Base-by-base conservation (phyloP, 2,329 filamentous ascomycete species). In the Plectosphaerella plurivora region DNA sequence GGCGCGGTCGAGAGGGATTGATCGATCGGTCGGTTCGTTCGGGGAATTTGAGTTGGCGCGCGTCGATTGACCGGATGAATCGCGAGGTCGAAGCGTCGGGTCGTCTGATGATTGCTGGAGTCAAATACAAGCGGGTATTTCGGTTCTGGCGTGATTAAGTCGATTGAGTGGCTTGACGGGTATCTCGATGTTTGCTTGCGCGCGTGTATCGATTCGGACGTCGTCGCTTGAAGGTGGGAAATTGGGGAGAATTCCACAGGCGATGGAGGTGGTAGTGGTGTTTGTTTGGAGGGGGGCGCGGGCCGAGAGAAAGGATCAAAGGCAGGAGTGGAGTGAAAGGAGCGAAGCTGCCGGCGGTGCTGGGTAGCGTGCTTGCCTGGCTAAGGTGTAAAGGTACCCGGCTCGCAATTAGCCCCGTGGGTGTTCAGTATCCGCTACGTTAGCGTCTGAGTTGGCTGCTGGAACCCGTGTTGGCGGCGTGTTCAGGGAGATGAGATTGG, bases 401-500 rank as follows among this genome's bases (percentile, higher is more conserved):
- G 28, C 28, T 33, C 28, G 28, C 11, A 10, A 3, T 33, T 33
- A 33, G 28, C 28, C 28, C 28, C 28, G 28, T 33, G 22, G 3
- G 28, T 33, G 28, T 8, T 33, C 28, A 33, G 28, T 33, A n/a
- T n/a, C n/a, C n/a, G 28, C 28, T 22, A 22, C 3, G 22, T 33
- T 33, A 33, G 28, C 28, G 28, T 33, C 28, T 33, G 28, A 33
- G 28, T 12, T 33, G 28, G 28, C 28, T 33, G 28, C 28, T 33
- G 28, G 28, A 33, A 33, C 28, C 28, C 28, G 28, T 33, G 28
- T 33, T 33, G 28, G 28, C 8, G 28, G 28, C 35, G 47, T 49
- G 47, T n/a, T 18, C 47, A 39, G 47, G 47, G 47, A 49, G 47
- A 49, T 49, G 47, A 48, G 46, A 48, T 24, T 37, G 46, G 46